These are phyloP conservation scores for Gloeophyllum trabeum DNA, from an alignment of 768 basidiomycete species.

Conservation along the genomic window DNA sequence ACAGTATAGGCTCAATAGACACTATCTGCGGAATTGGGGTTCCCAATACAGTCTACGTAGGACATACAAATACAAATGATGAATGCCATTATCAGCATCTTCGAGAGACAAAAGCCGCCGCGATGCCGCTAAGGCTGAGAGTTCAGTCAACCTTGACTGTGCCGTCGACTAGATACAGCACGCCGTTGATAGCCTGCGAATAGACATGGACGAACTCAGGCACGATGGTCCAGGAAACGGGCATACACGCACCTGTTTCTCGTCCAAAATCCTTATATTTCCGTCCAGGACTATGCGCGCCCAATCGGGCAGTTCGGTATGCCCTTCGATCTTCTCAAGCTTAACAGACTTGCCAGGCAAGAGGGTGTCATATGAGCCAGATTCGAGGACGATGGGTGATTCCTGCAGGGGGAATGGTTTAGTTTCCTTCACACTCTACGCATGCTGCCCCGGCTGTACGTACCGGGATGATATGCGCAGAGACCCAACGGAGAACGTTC, in stretches of 20 bases:
- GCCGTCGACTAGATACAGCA: constrained; percentile 48
- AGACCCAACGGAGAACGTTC: constrained; percentile 75
- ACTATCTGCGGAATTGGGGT: too few species aligned
- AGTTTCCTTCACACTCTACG: background rate
- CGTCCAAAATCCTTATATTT: constrained; percentile 40
- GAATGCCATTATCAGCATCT: too few species aligned
- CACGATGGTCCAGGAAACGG: constrained; percentile 25
- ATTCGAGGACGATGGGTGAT: constrained; percentile 35
- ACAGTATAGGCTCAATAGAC: too few species aligned
- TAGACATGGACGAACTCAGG: constrained; percentile 7
- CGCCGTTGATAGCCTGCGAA: constrained; percentile 39
- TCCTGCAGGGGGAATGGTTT: constrained; percentile 19
- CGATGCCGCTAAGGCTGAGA: too few species aligned
- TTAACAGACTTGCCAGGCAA: constrained; percentile 45
- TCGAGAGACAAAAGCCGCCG: too few species aligned
- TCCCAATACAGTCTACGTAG: too few species aligned
- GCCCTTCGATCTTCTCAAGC: constrained; percentile 29
- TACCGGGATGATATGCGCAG: constrained; percentile 78
- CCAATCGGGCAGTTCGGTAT: constrained; percentile 39
- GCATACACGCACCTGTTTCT: constrained; percentile 42
- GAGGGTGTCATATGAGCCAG: constrained; percentile 43
- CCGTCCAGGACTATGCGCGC: constrained; percentile 43
- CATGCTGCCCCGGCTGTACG: constrained; percentile 10
- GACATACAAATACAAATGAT: too few species aligned
- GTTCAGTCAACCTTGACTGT: constrained; percentile 24